Conservation (phyloP, 129 eudicot genomes). For the Ambrosia trifida region DNA sequence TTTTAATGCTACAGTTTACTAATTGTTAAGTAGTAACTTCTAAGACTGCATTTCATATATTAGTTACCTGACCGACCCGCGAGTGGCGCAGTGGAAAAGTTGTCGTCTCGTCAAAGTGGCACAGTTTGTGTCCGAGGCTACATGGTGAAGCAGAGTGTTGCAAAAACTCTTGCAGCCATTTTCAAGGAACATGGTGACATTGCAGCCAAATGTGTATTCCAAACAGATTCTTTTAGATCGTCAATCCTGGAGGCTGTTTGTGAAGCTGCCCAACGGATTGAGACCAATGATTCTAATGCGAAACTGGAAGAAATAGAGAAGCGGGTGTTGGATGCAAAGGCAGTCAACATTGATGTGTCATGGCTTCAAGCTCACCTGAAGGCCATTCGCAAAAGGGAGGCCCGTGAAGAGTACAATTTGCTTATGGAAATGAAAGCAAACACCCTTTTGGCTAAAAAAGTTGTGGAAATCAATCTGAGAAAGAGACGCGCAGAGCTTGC, state of each 20-base stretch:
- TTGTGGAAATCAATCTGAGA: conserved; percentile 4
- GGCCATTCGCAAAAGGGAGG: not conserved
- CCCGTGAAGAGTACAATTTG: not conserved
- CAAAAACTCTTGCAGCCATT: conserved; percentile 34
- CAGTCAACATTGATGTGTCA: conserved; percentile 26
- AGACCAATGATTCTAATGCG: not conserved
- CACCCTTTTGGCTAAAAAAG: conserved; percentile 20
- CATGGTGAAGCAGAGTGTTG: conserved; percentile 38
- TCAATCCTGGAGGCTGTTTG: conserved; percentile 34
- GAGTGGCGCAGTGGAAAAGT: not conserved
- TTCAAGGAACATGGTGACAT: conserved; percentile 38
- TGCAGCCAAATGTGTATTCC: conserved; percentile 24
- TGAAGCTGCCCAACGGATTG: conserved; percentile 23
- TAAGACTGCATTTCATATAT: not conserved
- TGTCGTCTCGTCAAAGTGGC: not conserved
- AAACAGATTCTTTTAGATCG: conserved; percentile 23
- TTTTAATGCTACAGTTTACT: not conserved
- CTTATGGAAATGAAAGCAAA: conserved; percentile 24
- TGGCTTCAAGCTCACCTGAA: conserved; percentile 27
- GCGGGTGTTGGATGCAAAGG: conserved; percentile 30
- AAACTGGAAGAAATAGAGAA: conserved; percentile 26
- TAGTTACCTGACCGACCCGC: not conserved
- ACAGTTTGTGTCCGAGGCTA: conserved; percentile 33
- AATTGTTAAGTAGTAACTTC: not conserved
- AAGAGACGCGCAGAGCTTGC: no score